These are phyloP conservation scores for Penicillium sp. DNA, from an alignment of 2,329 filamentous ascomycete genomes.

Conservation along the genomic window DNA sequence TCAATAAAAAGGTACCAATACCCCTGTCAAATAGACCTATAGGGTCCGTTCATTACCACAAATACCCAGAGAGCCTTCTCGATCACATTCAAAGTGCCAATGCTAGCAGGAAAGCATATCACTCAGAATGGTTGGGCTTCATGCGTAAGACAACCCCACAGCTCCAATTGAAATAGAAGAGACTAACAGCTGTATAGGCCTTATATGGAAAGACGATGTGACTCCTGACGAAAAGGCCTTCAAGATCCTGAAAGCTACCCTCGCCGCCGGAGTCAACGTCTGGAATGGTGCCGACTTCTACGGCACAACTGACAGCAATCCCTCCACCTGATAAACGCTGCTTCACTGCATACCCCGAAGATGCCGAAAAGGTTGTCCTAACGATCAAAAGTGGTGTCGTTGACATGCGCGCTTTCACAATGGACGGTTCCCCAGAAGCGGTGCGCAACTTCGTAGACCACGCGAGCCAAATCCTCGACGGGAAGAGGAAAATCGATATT, in stretches of 20 bases:
- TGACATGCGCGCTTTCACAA: conserved; percentile 31
- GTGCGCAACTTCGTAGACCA: conserved; percentile 57
- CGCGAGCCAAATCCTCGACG: conserved; percentile 48
- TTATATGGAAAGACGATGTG: conserved; percentile 24
- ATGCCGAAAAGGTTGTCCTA: conserved; percentile 27
- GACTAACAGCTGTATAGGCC: conserved; percentile 9
- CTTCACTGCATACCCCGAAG: conserved; percentile 29
- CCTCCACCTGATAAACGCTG: conserved; percentile 29
- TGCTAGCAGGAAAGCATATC: conserved; percentile 23
- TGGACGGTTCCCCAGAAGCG: conserved; percentile 52
- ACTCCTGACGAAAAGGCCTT: conserved; percentile 34
- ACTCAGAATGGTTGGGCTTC: conserved; percentile 24
- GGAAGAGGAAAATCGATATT: conserved; percentile 58
- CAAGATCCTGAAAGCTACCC: conserved; percentile 54
- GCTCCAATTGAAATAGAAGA: neutral
- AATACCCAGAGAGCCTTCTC: neutral
- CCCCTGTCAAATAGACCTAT: neutral
- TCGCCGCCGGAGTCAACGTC: conserved; percentile 35
- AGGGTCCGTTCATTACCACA: neutral
- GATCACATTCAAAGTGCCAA: neutral
- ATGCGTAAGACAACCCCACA: conserved; percentile 17
- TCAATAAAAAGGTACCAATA: neutral
- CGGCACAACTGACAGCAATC: conserved; percentile 32
- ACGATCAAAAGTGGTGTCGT: conserved; percentile 30
- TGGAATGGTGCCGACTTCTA: conserved; percentile 37